phyloP scores from a whole-genome alignment of 73 alveolate genomes.

The Symbiodinium natans region DNA sequence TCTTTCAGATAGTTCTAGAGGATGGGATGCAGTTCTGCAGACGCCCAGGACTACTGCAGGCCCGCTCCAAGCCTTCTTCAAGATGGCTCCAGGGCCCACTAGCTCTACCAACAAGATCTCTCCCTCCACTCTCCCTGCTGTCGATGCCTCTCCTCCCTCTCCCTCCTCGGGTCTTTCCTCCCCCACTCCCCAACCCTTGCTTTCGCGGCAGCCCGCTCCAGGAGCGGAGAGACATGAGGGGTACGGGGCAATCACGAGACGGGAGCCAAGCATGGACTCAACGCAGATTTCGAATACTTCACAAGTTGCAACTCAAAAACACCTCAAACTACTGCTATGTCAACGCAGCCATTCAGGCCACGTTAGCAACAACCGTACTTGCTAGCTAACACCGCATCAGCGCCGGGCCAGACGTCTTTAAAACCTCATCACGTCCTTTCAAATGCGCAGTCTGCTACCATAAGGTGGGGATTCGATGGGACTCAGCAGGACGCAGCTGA shows the following conservation, averaged over 20 bases:
- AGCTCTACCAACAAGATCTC: background rate
- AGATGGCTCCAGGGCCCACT: no score
- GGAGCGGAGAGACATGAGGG: no score
- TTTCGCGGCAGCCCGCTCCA: no score
- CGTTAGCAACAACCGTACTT: no score
- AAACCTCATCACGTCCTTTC: background rate
- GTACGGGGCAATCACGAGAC: background rate
- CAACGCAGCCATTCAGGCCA: background rate
- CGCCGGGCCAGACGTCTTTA: background rate
- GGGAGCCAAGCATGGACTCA: background rate
- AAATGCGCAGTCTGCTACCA: background rate
- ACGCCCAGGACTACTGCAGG: background rate
- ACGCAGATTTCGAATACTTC: background rate
- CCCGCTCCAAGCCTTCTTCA: no score
- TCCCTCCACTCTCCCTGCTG: background rate
- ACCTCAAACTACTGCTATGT: background rate
- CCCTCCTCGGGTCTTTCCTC: no score
- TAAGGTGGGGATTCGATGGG: background rate
- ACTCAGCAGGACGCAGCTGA: background rate
- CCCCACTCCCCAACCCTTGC: no score
- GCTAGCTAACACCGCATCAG: no score
- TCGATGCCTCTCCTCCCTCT: background rate
- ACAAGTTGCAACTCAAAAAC: background rate
- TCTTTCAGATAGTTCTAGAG: background rate
- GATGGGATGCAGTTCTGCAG: background rate